phyloP scores from a whole-genome alignment of 805 yeast genomes.

The Spathaspora arborariae region DNA sequence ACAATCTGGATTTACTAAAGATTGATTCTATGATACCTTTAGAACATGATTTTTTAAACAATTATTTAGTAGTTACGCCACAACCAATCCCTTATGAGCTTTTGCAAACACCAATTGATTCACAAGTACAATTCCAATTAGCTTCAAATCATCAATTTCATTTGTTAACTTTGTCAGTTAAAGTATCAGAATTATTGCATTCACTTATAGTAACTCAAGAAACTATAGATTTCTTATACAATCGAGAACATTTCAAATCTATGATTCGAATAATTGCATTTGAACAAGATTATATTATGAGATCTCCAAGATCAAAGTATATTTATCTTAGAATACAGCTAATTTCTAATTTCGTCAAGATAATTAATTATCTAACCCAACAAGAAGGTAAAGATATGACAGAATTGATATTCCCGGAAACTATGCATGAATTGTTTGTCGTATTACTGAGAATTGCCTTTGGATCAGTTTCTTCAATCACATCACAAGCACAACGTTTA shows the following conservation, averaged over 20 bases:
- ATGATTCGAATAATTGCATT: constrained; percentile 42
- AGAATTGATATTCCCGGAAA: constrained; percentile 36
- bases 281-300: constrained; percentile 45
- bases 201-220: constrained; percentile 29
- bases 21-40: constrained; percentile 42
- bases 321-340: constrained; percentile 35
- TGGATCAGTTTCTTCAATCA: constrained; percentile 37
- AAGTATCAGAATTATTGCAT: constrained; percentile 49
- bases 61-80: constrained; percentile 21
- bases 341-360: constrained; percentile 37
- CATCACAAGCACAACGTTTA: constrained; percentile 33
- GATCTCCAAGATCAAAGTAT: constrained; percentile 42
- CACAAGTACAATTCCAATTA: constrained; percentile 3
- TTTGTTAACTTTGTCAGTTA: constrained; percentile 38
- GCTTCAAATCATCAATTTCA: constrained; percentile 37
- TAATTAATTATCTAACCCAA: constrained; percentile 36
- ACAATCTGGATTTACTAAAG: constrained; percentile 40
- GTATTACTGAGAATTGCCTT: constrained; percentile 52
- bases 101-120: constrained; percentile 7
- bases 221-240: constrained; percentile 24
- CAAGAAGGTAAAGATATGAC: constrained; percentile 28
- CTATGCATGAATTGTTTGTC: constrained; percentile 45
- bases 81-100: constrained; percentile 24
- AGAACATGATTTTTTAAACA: constrained; percentile 17
- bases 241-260: constrained; percentile 36